phyloP scores from a whole-genome alignment of 2,329 filamentous ascomycete genomes.

The Coleophoma eucalyptorum region DNA sequence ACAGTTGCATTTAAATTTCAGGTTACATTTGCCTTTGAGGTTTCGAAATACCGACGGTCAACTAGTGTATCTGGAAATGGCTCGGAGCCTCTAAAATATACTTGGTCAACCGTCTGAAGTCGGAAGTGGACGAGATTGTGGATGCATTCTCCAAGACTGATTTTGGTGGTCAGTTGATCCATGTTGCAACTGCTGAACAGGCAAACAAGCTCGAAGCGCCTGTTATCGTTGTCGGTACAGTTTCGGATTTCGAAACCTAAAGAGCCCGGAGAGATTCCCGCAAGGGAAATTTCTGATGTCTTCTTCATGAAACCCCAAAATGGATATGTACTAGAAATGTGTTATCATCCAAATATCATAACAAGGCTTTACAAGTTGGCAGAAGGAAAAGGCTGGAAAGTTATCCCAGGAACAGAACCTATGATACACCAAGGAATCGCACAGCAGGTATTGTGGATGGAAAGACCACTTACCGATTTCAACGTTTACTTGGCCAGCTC shows the following conservation, averaged over 20 bases:
- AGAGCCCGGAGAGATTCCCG: neutral
- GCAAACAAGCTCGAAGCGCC: neutral
- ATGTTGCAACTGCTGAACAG: neutral
- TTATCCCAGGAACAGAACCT: neutral
- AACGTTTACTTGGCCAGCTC: too few relatives aligned
- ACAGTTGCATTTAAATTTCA: too few relatives aligned
- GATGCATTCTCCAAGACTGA: neutral
- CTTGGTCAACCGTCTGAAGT: neutral
- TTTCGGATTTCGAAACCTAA: slow-evolving; percentile 1
- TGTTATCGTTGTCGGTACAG: neutral
- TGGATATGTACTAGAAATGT: slow-evolving; percentile 1
- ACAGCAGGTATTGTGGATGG: slow-evolving; percentile 1
- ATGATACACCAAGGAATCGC: neutral
- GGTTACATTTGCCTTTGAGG: too few relatives aligned
- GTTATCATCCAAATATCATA: slow-evolving; percentile 1
- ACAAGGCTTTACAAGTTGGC: neutral
- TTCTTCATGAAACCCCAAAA: neutral
- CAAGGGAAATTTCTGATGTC: neutral
- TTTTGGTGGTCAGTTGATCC: neutral
- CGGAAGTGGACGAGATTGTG: neutral
- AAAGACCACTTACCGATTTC: neutral
- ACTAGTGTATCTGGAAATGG: too few relatives aligned
- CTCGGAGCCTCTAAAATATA: slow-evolving; percentile 1
- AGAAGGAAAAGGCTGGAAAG: neutral
- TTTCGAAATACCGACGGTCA: too few relatives aligned